These are phyloP conservation scores for Sutorius australiensis DNA, from an alignment of 768 basidiomycete species.

Conservation along the genomic window DNA sequence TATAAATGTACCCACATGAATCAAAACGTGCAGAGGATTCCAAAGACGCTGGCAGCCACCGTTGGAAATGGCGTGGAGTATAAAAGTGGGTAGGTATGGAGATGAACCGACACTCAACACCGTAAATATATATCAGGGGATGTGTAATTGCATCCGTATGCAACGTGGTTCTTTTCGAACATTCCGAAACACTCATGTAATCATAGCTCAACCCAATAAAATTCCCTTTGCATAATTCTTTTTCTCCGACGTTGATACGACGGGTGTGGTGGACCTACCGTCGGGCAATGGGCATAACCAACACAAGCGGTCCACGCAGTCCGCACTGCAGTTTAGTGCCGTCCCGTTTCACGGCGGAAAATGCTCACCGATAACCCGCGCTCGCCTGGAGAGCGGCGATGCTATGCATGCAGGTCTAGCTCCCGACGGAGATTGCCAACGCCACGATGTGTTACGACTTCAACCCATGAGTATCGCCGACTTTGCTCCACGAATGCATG, in stretches of 20 bases:
- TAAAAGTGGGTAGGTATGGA: too few relatives aligned
- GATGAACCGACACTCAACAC: too few relatives aligned
- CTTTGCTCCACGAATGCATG: neutral
- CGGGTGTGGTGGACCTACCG: neutral
- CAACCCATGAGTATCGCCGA: too few relatives aligned
- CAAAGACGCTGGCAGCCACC: neutral
- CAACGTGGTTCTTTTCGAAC: too few relatives aligned
- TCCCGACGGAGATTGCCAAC: neutral
- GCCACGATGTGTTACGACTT: too few relatives aligned
- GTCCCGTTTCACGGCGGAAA: neutral
- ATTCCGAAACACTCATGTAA: too few relatives aligned
- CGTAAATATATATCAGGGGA: too few relatives aligned
- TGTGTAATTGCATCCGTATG: too few relatives aligned
- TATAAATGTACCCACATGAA: neutral
- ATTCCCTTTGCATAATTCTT: neutral
- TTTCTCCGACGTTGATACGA: too few relatives aligned
- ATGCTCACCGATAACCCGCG: neutral
- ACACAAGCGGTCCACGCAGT: neutral
- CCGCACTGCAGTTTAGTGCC: neutral
- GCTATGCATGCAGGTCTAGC: neutral
- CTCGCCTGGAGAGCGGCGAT: neutral
- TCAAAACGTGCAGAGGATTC: neutral
- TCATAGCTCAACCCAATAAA: too few relatives aligned
- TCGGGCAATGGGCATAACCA: neutral
- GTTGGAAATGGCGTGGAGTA: too few relatives aligned